These are phyloP conservation scores for Naganishia albida DNA, from an alignment of 1,284 basidiomycete genomes.

Conservation along the genomic window DNA sequence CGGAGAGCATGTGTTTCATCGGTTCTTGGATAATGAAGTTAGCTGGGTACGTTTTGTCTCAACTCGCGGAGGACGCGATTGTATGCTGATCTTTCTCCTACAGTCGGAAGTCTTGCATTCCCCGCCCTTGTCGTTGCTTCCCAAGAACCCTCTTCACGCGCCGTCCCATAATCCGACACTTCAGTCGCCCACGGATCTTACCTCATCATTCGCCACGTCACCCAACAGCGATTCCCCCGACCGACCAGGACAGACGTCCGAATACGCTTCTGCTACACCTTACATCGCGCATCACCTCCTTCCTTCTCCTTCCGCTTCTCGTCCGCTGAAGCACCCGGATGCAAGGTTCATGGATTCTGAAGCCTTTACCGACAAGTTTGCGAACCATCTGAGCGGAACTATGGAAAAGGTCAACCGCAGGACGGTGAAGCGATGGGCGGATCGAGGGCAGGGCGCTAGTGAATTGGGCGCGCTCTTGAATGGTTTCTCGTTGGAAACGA, in stretches of 20 bases:
- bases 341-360: conserved; percentile 95
- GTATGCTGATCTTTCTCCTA: conserved; percentile 21
- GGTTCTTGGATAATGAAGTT: conserved; percentile 91
- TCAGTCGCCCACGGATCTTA: conserved; percentile 41
- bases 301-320: conserved; percentile 82
- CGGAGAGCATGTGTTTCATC: conserved; percentile 90
- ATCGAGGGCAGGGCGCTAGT: conserved; percentile 84
- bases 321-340: conserved; percentile 82
- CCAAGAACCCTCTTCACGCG: conserved; percentile 93
- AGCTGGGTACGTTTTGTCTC: conserved; percentile 75
- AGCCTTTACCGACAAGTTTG: conserved; percentile 93
- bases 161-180: conserved; percentile 88
- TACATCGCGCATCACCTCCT: conserved; percentile 59
- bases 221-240: conserved; percentile 16
- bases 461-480: conserved; percentile 95
- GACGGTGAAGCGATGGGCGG: conserved; percentile 90
- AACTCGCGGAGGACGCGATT: not conserved
- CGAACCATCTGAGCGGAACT: conserved; percentile 80
- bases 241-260: conserved; percentile 32
- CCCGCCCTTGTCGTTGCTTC: conserved; percentile 82
- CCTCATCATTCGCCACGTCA: conserved; percentile 35
- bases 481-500: conserved; percentile 89
- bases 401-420: conserved; percentile 96
- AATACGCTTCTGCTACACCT: conserved; percentile 37
- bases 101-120: conserved; percentile 88